These are phyloP conservation scores for Paraconiothyrium brasiliense DNA, from an alignment of 2,329 filamentous ascomycete genomes.

Conservation along the genomic window DNA sequence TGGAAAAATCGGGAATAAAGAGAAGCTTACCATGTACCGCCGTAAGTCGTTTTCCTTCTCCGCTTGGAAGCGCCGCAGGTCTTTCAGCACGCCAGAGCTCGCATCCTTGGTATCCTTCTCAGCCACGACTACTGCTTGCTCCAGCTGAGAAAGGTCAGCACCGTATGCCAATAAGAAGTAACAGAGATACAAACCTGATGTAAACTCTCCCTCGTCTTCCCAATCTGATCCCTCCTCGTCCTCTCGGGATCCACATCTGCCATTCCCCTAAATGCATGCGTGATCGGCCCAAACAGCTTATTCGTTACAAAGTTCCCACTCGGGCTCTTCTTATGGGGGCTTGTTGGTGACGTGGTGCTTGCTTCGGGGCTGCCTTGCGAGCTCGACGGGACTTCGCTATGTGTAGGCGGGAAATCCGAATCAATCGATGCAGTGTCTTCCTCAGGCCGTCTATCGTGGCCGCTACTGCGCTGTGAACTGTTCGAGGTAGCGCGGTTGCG, in stretches of 20 bases:
- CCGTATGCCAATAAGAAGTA: neutral
- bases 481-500: constrained; percentile 74
- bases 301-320: constrained; percentile 89
- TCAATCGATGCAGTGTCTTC: constrained; percentile 92
- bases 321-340: constrained; percentile 76
- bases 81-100: constrained; percentile 84
- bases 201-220: constrained; percentile 91
- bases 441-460: constrained; percentile 55
- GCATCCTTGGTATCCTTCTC: constrained; percentile 94
- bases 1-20: too few relatives aligned
- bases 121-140: constrained; percentile 88
- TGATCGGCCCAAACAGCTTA: constrained; percentile 92
- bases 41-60: constrained; percentile 96
- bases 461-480: constrained; percentile 57
- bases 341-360: constrained; percentile 32
- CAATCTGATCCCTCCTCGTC: constrained; percentile 90
- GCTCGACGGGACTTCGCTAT: constrained; percentile 77
- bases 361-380: constrained; percentile 71
- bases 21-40: constrained; percentile 85
- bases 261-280: constrained; percentile 94
- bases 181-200: constrained; percentile 56
- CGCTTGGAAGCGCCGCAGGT: constrained; percentile 89
- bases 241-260: constrained; percentile 96
- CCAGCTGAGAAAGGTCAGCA: constrained; percentile 66
- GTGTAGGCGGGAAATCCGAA: constrained; percentile 92